These are phyloP conservation scores for Globisporangium heterothallicum DNA, from an alignment of 352 stramenopile species.

Conservation along the genomic window DNA sequence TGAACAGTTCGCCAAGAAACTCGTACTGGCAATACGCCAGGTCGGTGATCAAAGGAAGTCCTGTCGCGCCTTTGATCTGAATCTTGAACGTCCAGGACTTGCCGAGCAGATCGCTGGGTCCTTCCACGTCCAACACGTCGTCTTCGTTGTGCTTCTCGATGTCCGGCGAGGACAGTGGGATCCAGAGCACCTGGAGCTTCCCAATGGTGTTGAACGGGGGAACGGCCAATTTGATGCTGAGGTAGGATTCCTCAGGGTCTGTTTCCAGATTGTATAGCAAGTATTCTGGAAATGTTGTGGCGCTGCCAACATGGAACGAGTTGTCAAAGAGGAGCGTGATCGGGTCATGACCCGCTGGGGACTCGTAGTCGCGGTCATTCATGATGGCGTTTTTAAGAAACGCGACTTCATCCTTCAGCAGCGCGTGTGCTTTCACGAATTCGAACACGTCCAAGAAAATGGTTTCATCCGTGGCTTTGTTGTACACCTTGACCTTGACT, in stretches of 20 bases:
- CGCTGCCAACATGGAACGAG: constrained; percentile 89
- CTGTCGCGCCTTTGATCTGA: constrained; percentile 75
- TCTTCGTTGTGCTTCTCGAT: constrained; percentile 60
- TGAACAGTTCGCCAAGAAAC: constrained; percentile 90
- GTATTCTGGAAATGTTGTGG: constrained; percentile 91
- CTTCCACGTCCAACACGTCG: constrained; percentile 68
- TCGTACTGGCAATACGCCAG: constrained; percentile 92
- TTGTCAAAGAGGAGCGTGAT: constrained; percentile 91
- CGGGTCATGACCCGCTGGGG: constrained; percentile 82
- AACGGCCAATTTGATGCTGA: constrained; percentile 89
- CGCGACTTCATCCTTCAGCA: constrained; percentile 83
- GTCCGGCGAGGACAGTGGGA: constrained; percentile 74
- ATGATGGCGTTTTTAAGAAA: constrained; percentile 90
- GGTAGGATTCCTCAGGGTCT: constrained; percentile 83
- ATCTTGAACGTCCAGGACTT: constrained; percentile 90
- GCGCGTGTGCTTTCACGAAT: constrained; percentile 84
- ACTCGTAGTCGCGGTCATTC: constrained; percentile 83
- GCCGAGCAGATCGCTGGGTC: constrained; percentile 70
- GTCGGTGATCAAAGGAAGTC: constrained; percentile 86
- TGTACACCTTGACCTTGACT: constrained; percentile 90
- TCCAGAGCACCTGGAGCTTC: constrained; percentile 89
- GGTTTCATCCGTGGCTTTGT: constrained; percentile 82
- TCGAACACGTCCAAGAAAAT: constrained; percentile 93
- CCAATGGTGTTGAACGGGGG: constrained; percentile 92
- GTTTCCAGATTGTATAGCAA: constrained; percentile 91